These are phyloP conservation scores for Cordia subcordata DNA, from an alignment of 257 asterid genomes.

Conservation along the genomic window DNA sequence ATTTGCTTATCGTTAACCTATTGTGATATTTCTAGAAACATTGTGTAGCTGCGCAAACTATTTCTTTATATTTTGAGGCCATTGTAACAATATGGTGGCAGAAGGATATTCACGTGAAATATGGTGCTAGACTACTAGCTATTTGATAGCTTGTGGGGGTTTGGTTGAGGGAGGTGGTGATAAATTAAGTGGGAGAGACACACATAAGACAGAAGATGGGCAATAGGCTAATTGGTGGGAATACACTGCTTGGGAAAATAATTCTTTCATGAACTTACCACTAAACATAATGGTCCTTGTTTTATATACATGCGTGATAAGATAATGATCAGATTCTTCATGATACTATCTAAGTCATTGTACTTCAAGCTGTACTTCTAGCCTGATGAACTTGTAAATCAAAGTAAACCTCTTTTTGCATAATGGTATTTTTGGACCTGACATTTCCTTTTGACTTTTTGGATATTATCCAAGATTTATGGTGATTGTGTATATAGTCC, in stretches of 20 bases:
- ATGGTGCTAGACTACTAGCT: neutral
- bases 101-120: neutral
- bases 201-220: neutral
- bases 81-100: no score
- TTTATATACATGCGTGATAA: neutral
- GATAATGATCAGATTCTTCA: neutral
- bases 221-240: neutral
- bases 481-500: neutral
- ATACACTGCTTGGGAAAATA: neutral
- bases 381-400: no score
- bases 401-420: no score
- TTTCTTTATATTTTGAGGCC: neutral
- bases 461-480: no score
- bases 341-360: neutral
- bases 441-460: no score
- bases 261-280: neutral
- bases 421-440: no score
- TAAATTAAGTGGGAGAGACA: neutral
- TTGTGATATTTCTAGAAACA: neutral
- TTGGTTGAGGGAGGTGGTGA: neutral
- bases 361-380: no score
- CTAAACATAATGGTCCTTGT: neutral
- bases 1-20: neutral
- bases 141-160: neutral
- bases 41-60: neutral